A percentile compares a stretch with the other conserved stretches of the same genome.
These are phyloP conservation scores for Erodium chrysanthum DNA, from an alignment of 441 rosid species.

Conservation along the genomic window DNA sequence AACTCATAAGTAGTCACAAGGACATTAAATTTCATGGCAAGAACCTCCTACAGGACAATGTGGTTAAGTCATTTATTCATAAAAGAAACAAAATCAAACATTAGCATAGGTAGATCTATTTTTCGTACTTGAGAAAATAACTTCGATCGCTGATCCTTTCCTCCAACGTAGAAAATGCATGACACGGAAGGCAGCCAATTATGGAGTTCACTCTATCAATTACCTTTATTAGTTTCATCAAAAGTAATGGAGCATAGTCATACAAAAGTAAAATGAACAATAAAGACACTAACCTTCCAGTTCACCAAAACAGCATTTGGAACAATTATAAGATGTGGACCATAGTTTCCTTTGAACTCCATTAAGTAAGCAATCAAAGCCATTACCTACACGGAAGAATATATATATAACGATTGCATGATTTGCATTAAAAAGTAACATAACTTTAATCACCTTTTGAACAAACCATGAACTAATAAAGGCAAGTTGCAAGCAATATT, in stretches of 20 bases:
- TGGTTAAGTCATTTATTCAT: conserved; percentile 22
- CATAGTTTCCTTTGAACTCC: conserved; percentile 99
- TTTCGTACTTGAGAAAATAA: conserved; percentile 81
- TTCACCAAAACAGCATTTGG: conserved; percentile 99
- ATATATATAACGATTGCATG: conserved; percentile 8
- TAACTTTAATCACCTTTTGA: background rate
- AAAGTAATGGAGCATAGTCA: conserved; percentile 15
- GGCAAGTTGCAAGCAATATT: background rate
- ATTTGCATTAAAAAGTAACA: background rate
- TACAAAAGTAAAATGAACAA: conserved; percentile 11
- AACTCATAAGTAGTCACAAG: conserved; percentile 98
- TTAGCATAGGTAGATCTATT: conserved; percentile 1
- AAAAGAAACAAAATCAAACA: conserved; percentile 8
- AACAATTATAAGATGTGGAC: conserved; percentile 99
- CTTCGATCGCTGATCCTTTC: conserved; percentile 87
- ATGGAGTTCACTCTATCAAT: conserved; percentile 83
- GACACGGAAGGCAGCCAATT: conserved; percentile 96
- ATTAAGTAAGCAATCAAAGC: conserved; percentile 97
- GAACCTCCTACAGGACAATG: conserved; percentile 58
- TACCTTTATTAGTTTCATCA: conserved; percentile 19
- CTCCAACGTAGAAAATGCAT: conserved; percentile 93
- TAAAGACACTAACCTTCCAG: conserved; percentile 77
- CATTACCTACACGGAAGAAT: conserved; percentile 62
- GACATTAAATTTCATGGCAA: conserved; percentile 93
- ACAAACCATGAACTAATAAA: conserved; percentile 1